Conservation (phyloP, 176 grass and related monocot genomes). For the Phragmites australis region DNA sequence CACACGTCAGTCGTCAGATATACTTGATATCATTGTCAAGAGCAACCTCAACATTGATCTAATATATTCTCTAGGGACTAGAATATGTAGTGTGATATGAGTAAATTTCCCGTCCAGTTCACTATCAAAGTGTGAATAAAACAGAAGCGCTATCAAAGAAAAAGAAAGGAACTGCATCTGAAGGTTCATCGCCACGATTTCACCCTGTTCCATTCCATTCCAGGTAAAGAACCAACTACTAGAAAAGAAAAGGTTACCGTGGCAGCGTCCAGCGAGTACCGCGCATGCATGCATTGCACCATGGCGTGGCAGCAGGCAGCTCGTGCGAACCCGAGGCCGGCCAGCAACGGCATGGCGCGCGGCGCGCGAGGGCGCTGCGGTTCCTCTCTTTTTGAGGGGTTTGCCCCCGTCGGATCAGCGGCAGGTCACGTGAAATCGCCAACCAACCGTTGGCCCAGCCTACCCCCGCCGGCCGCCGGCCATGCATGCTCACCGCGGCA, state of each 20-base stretch:
- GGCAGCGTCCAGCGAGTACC: not conserved
- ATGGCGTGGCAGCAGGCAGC: not conserved
- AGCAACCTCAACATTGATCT: too few species aligned
- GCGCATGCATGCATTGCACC: not conserved
- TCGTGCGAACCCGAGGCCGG: not conserved
- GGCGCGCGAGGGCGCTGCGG: not conserved
- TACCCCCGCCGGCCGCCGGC: not conserved
- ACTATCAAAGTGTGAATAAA: not conserved
- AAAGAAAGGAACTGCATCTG: not conserved
- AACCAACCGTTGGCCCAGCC: too few species aligned
- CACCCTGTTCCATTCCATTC: not conserved
- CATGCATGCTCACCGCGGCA: not conserved
- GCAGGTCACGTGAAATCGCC: constrained; percentile 18
- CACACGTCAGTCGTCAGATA: too few species aligned
- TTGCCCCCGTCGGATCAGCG: not conserved
- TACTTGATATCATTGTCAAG: too few species aligned
- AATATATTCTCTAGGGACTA: not conserved
- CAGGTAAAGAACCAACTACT: not conserved
- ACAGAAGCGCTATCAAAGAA: not conserved
- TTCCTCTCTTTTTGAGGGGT: not conserved
- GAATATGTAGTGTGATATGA: not conserved
- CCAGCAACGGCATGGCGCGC: not conserved
- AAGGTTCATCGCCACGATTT: not conserved
- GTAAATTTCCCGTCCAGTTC: too few species aligned
- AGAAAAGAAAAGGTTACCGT: not conserved